Evolutionary conservation across 257 asterid species (phyloP).

Genomic region (Solanum dulcamara): DNA sequence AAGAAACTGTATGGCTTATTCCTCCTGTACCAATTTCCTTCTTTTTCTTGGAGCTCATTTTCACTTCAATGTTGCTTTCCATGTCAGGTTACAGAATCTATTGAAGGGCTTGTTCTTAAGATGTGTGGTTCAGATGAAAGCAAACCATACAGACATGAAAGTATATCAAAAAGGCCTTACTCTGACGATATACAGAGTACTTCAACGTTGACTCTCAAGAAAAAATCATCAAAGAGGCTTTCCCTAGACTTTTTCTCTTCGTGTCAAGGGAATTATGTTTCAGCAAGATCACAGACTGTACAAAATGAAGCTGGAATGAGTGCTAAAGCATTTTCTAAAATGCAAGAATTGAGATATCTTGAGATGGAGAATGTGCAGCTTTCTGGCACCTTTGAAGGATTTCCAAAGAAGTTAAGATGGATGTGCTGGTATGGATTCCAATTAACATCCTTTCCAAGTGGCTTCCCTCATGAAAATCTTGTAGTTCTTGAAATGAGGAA

Average conservation of each 20-base stretch:
- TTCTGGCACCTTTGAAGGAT: background rate
- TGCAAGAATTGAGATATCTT: background rate
- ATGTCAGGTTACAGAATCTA: background rate
- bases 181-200: background rate
- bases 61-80: background rate
- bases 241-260: background rate
- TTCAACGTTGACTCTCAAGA: background rate
- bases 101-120: constrained; percentile 2
- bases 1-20: background rate
- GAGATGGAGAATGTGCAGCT: constrained; percentile 1
- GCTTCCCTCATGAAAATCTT: background rate
- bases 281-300: background rate
- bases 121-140: background rate
- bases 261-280: background rate
- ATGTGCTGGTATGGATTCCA: background rate
- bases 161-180: background rate
- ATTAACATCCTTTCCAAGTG: background rate
- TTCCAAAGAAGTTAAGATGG: constrained; percentile 8
- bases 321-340: background rate
- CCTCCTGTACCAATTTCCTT: background rate
- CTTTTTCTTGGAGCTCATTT: background rate
- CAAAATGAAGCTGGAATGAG: background rate
- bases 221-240: background rate
- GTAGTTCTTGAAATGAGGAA: constrained; percentile 7
- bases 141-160: background rate